Base-by-base conservation (phyloP, 129 eudicot genomes). In the Pulicaria dysenterica region DNA sequence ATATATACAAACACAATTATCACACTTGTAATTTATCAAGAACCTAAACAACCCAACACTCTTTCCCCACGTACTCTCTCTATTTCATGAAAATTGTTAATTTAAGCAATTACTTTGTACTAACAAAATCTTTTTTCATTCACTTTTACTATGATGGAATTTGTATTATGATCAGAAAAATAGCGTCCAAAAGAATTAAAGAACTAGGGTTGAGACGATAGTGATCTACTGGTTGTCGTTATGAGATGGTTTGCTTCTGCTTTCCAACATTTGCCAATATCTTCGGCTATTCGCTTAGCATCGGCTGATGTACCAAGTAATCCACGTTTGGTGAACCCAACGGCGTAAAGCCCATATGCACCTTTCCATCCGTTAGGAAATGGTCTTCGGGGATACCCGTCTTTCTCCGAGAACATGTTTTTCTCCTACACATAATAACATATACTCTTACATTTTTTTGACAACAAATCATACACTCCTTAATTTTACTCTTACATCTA, bases 311-410 rank as follows among this genome's bases (percentile, higher is more conserved):
- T 93, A 70, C 98, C 98, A 53, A 94, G 91, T 73, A 94, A 81
- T 55, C 98, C 98, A 36, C 96, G 96, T 79, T 90, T 94, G 31
- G 98, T 94, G 83, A 94, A 94, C 86, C 98, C 97, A 59, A 94
- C 98, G 0, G 97, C 96, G n/a, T 90, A 94, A 61, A 94, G 88
- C 64, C 98, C 98, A 56, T 72, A 6, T 46, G 84, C 83, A 5
- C 97, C 97, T 85, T 88, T 94, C 98, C 98, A 94, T n/a, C 98
- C 91, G 34, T 94, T 90, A 1, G 98, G 98, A 82, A 94, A 94
- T 77, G 98, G 89, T 66, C 72, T 86, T 67, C 83, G 83, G 47
- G 98, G 98, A 62, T 89, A 82, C 24, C 98, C 98, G 56, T 94
- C 96, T 81, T 85, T 85, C 74, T 90, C 86, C 1, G 89, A 90